Base-by-base conservation (phyloP, 2,329 filamentous ascomycete genomes). In the Fusarium globosum region DNA sequence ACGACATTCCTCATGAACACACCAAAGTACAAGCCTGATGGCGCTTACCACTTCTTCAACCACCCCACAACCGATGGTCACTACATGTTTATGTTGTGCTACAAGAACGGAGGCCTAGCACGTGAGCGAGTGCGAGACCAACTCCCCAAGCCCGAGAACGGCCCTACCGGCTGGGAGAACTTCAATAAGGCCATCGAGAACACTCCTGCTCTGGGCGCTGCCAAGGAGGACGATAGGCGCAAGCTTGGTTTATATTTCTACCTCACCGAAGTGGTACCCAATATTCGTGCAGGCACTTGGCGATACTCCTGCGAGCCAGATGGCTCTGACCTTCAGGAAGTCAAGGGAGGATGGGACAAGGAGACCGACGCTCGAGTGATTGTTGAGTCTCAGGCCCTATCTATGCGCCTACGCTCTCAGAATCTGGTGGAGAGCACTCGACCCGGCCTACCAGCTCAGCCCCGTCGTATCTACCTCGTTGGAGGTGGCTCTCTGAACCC, bases 1-100 rank as follows among this genome's bases (percentile, higher is more conserved):
- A 98, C 96, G 2, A 99, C 96, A 7, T 98, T 98, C 86, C 90
- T 99, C 69, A 98, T 98, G 96, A 95, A 93, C 79, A 98, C 96
- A 9, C 91, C 94, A n/a, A 88, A 90, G 77, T 98, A 97, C 87
- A 92, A 92, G 81, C 94, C 96, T 5, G 92, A 98, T 79, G 93
- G 94, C 7, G 90, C 93, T 12, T 97, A 97, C 80, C 96, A 99
- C 85, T 97, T 98, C 87, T 97, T 98, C 89, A 97, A 98, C 85
- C 95, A 98, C 83, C 96, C 96, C 4, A 96, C 95, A 49, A 97
- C 94, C 2, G 86, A 91, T 0, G 94, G 93, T 2, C 89, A 98
- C 68, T 98, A 97, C 88, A 98, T 99, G 96, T 98, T 99, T 84
- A 99, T 99, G 96, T 90, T 99, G 41, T 99, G 96, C 88, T 99